phyloP scores from a whole-genome alignment of 129 eudicot species.

The Cynara cardunculus region DNA sequence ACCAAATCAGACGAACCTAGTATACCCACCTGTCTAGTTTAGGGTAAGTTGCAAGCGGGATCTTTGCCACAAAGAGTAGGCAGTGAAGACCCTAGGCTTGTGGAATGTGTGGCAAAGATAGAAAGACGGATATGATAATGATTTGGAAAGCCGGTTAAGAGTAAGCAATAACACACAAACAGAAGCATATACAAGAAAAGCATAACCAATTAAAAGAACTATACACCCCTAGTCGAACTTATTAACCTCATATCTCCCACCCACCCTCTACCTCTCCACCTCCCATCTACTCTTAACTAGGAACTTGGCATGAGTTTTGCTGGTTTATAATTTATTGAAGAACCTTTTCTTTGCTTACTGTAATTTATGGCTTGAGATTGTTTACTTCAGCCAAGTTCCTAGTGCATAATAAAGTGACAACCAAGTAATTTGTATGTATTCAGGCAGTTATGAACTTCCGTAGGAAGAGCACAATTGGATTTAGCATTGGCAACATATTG shows the following conservation, averaged over 20 bases:
- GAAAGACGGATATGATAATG: not conserved
- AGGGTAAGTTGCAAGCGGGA: too few species aligned
- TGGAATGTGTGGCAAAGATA: not conserved
- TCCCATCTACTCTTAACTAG: not conserved
- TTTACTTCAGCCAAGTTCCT: not conserved
- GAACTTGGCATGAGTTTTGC: not conserved
- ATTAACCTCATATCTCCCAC: too few species aligned
- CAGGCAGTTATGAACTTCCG: slow-evolving; percentile 75
- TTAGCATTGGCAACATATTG: slow-evolving; percentile 89
- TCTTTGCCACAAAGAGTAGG: not conserved
- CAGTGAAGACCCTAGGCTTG: not conserved
- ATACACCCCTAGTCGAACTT: too few species aligned
- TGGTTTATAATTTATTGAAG: not conserved
- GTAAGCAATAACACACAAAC: not conserved
- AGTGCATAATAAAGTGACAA: slow-evolving; percentile 4
- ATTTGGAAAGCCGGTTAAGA: not conserved
- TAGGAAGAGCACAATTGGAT: slow-evolving; percentile 85
- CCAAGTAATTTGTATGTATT: slow-evolving; percentile 13
- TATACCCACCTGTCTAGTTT: not conserved
- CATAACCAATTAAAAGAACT: not conserved
- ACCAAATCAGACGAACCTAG: not conserved
- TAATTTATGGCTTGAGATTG: not conserved
- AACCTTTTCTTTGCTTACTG: not conserved
- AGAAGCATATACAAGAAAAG: not conserved
- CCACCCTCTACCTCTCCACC: not conserved